Conservation (phyloP, 106 monocot genomes). For the Hemerocallis citrina region DNA sequence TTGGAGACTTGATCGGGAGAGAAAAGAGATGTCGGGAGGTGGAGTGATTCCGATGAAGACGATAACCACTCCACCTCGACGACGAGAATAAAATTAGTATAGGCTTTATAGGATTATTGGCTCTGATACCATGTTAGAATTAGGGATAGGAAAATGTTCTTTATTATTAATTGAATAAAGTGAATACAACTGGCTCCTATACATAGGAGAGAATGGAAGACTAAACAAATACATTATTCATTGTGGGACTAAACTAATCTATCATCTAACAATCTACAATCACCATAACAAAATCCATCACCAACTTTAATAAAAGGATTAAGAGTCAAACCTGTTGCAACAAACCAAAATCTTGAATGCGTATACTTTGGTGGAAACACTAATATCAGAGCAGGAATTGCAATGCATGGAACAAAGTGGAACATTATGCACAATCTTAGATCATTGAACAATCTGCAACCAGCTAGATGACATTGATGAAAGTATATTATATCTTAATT, state of each 20-base stretch:
- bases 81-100: no score
- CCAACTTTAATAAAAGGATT: background rate
- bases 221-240: background rate
- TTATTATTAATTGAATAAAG: background rate
- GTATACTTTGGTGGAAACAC: constrained; percentile 75
- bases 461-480: constrained; percentile 18
- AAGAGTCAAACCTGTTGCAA: constrained; percentile 54
- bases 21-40: no score
- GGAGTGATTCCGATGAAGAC: no score
- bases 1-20: no score
- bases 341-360: constrained; percentile 81
- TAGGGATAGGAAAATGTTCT: no score
- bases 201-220: background rate
- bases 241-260: background rate
- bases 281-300: background rate
- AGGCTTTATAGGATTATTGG: no score
- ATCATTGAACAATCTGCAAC: constrained; percentile 73
- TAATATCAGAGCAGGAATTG: constrained; percentile 56
- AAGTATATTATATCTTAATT: background rate
- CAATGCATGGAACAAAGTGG: constrained; percentile 48
- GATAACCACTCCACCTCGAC: no score
- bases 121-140: no score
- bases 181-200: background rate
- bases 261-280: background rate
- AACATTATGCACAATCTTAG: constrained; percentile 63